Evolutionary conservation across 306 rosid genomes (phyloP).

Genomic region (Datisca glomerata): DNA sequence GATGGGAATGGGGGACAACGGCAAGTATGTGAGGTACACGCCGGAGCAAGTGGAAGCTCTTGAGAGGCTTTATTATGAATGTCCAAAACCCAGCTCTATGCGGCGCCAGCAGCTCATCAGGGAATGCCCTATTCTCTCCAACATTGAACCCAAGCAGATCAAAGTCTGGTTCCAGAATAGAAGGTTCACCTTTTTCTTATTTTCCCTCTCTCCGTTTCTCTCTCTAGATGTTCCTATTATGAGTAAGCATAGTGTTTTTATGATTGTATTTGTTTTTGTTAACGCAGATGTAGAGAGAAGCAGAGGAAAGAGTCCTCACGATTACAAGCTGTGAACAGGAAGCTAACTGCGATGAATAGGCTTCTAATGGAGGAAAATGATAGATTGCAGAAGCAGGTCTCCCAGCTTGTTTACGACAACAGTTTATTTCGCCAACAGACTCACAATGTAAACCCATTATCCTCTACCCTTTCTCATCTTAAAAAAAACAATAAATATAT

Average conservation of each 20-base stretch:
- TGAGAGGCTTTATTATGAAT: conserved; percentile 85
- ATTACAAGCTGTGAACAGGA: conserved; percentile 80
- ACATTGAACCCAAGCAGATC: conserved; percentile 95
- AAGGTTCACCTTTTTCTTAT: too few relatives aligned
- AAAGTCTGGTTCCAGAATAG: conserved; percentile 98
- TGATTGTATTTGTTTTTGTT: neutral
- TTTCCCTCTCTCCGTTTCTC: too few relatives aligned
- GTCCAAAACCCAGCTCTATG: conserved; percentile 88
- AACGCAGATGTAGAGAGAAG: conserved; percentile 83
- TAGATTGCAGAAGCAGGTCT: conserved; percentile 94
- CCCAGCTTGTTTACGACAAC: conserved; percentile 81
- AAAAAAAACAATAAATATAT: too few relatives aligned
- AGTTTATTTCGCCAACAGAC: conserved; percentile 71
- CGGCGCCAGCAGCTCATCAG: conserved; percentile 89
- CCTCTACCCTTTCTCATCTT: too few relatives aligned
- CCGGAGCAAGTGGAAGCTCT: conserved; percentile 95
- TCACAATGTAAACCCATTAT: conserved; percentile 54
- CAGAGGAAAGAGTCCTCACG: conserved; percentile 94
- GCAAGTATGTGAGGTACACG: conserved; percentile 88
- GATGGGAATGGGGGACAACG: conserved; percentile 51
- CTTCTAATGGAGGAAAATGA: conserved; percentile 94
- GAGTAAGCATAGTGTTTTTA: neutral
- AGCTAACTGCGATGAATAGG: conserved; percentile 84
- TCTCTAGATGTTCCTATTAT: neutral
- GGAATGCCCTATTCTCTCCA: conserved; percentile 82